Conservation (phyloP, 73 alveolate genomes). For the Paramecium bursaria region DNA sequence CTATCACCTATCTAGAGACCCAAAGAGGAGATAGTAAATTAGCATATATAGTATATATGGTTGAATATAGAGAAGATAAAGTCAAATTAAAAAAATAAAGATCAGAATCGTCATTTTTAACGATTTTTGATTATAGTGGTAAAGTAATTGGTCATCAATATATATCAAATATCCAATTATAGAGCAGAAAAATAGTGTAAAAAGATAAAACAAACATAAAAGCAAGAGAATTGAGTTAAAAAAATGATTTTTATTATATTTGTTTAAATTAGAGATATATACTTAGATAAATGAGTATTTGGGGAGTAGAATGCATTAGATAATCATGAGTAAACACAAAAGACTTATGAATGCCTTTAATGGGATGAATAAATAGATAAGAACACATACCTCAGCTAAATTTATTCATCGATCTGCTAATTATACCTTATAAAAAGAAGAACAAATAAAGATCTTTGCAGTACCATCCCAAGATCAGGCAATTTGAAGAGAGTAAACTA, state of each 20-base stretch:
- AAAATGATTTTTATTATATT: too few species aligned
- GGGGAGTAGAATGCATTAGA: neutral
- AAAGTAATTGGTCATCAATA: neutral
- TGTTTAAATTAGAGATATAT: constrained; percentile 23
- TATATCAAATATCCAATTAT: neutral
- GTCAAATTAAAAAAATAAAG: neutral
- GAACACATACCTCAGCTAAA: constrained; percentile 13
- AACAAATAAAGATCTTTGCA: constrained; percentile 58
- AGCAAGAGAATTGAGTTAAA: too few species aligned
- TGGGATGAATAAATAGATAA: neutral
- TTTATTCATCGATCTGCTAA: constrained; percentile 34
- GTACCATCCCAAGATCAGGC: constrained; percentile 45
- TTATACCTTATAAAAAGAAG: constrained; percentile 63
- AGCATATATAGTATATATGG: constrained; percentile 27
- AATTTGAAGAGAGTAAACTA: constrained; percentile 34
- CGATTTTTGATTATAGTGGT: neutral
- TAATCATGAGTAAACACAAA: constrained; percentile 28
- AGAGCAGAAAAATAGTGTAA: too few species aligned
- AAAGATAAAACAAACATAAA: too few species aligned
- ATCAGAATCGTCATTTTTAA: constrained; percentile 25
- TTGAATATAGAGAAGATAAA: constrained; percentile 25
- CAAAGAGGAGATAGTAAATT: neutral
- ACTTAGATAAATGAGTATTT: constrained; percentile 1
- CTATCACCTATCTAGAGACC: neutral
- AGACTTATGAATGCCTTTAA: constrained; percentile 53